Evolutionary conservation across 495 filamentous ascomycete species (phyloP), one percentile per base, ranked within the genome.

Genomic region (Beverwykella pulmonaria): DNA sequence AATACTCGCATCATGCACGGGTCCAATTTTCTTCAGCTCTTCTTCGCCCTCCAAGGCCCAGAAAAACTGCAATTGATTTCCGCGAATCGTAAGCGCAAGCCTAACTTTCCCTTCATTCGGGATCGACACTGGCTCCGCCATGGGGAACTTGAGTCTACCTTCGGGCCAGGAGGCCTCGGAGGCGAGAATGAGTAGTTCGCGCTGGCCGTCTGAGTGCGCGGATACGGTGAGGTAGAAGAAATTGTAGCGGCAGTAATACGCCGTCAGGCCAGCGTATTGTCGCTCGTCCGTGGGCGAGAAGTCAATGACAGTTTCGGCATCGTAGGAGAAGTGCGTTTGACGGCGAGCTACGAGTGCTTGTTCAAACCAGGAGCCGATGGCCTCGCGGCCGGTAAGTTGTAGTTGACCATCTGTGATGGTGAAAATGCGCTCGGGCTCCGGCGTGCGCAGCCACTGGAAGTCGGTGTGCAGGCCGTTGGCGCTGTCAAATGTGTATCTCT

Each of bases 191-290:
- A 83, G 74, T 27, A 85, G 71, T 66, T 85, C 83, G 0, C 83
- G 75, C 63, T 82, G 77, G 17, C 83, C 82, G 62, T 84, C 81
- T 2, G 77, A 74, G 63, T 84, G 77, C 0, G 82, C 82, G n/a
- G 81, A 80, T 12, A 85, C 81, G 0, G 81, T 79, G 7, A 85
- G 73, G 59, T 85, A 85, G 74, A 84, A 84, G 72, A 85, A 84
- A 70, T 85, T 85, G 74, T 75, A 84, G 4, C 83, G 81, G 67
- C 81, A 83, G 73, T 85, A 85, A 67, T 84, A 85, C 25, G 80
- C 81, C n/a, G 81, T 82, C 22, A 85, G 73, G 0, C 83, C 83
- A 2, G 82, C 83, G 63, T 83, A 85, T 65, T 85, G 80, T 25
- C 83, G 75, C 75, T 84, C 82, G 61, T 85, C 83, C 0, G 67